Evolutionary conservation across 148 eudicot genomes (phyloP), one percentile per base, ranked within the genome.

Genomic region (Beta vulgaris): DNA sequence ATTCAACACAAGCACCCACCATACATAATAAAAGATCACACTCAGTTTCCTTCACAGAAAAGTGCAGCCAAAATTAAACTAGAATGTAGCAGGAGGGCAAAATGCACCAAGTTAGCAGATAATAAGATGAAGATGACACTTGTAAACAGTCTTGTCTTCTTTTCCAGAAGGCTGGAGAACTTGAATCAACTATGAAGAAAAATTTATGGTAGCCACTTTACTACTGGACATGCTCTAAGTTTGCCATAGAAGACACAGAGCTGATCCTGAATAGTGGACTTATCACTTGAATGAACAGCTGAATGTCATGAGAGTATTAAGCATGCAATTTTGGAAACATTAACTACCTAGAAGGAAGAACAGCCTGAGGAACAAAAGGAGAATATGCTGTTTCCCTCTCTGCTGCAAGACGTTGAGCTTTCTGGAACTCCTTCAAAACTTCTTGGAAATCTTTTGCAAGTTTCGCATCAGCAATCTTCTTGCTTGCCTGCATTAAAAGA

Each of bases 401-500:
- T 66, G 95, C 98, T 53, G 98, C 92, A 82, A 92, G 88, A 49
- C 93, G 90, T 68, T 90, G 98, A 26, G 90, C 95, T 86, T 90
- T 92, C 49, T 90, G 98, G 75, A 86, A 92, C 80, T 92, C 98
- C 80, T 86, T 87, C 65, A 92, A 74, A 76, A 90, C 90, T 69
- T 85, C 84, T 81, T 90, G 93, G 71, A 88, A 92, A 77, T 92
- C 98, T 84, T 88, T 90, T n/a, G 98, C 98, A 73, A 92, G 91
- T 79, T 90, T 92, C 26, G 95, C 95, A 86, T 90, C 98, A 32
- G 91, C 84, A 37, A 93, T 82, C 80, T 88, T 93, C 86, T 86
- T 93, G 90, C 76, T 87, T 21, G 88, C 85, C 98, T 93, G 85
- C 55, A 73, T 65, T 31, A 29, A 75, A 44, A 42, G 25, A 39